Conservation (phyloP, 1,284 basidiomycete species). For the Porodaedalea pini region DNA sequence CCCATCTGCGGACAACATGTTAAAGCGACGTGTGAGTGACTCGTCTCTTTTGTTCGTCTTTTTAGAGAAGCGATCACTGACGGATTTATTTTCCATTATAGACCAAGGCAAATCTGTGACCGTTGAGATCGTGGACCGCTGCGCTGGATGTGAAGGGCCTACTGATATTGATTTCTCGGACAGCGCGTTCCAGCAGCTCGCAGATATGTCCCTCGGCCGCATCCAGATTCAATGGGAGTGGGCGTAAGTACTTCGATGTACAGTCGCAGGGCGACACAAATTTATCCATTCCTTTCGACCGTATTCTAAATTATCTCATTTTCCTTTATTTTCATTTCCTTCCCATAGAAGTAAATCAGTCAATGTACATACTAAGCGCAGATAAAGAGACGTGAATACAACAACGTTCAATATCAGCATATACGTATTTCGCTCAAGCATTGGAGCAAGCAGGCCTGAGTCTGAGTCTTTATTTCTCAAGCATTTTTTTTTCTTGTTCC, state of each 20-base stretch:
- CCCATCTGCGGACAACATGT: constrained; percentile 32
- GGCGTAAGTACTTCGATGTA: background rate
- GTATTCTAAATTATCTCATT: background rate
- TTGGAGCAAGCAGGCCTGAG: too few relatives aligned
- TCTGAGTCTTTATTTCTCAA: too few relatives aligned
- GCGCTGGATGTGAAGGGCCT: constrained; percentile 16
- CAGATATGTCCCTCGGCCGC: constrained; percentile 8
- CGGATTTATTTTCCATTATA: constrained; percentile 4
- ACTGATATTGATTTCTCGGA: constrained; percentile 27
- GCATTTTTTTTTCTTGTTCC: too few relatives aligned
- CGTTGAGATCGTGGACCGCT: constrained; percentile 28
- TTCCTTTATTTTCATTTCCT: too few relatives aligned
- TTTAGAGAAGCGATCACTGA: background rate
- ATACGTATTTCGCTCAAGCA: too few relatives aligned
- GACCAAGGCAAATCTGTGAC: constrained; percentile 25
- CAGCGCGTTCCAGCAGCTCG: constrained; percentile 27
- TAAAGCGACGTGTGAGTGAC: constrained; percentile 27
- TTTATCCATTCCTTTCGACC: background rate
- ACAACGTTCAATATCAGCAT: too few relatives aligned
- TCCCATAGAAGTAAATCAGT: too few relatives aligned
- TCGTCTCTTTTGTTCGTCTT: background rate
- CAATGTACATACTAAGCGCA: too few relatives aligned
- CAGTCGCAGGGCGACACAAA: constrained; percentile 1
- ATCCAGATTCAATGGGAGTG: constrained; percentile 17
- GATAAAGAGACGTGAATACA: too few relatives aligned